A percentile compares a stretch with the other conserved stretches of the same genome.
phyloP scores from a whole-genome alignment of 805 yeast species.

The Wickerhamomyces ciferrii region DNA sequence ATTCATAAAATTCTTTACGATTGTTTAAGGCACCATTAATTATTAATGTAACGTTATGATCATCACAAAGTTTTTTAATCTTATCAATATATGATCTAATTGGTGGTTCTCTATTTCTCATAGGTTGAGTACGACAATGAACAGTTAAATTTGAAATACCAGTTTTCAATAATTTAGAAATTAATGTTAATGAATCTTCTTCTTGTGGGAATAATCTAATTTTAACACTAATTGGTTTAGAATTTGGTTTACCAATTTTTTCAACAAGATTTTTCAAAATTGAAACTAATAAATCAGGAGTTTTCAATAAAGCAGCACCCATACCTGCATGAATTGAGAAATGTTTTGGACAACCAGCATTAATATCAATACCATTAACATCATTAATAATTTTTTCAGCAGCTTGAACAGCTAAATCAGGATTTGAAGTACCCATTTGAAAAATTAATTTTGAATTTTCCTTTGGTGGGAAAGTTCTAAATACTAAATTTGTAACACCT shows the following conservation, averaged over 20 bases:
- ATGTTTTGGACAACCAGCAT: slow-evolving; percentile 97
- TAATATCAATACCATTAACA: slow-evolving; percentile 89
- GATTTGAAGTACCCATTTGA: slow-evolving; percentile 85
- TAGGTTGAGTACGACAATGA: slow-evolving; percentile 84
- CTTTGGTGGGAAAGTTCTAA: slow-evolving; percentile 61
- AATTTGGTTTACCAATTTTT: slow-evolving; percentile 72
- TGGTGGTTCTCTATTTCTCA: slow-evolving; percentile 86
- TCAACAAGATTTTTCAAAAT: slow-evolving; percentile 67
- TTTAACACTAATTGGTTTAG: slow-evolving; percentile 85
- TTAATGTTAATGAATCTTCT: slow-evolving; percentile 55
- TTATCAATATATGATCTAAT: slow-evolving; percentile 62
- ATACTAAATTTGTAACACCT: slow-evolving; percentile 52
- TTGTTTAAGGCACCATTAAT: slow-evolving; percentile 75
- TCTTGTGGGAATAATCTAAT: slow-evolving; percentile 70
- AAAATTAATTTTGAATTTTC: slow-evolving; percentile 73
- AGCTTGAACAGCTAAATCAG: slow-evolving; percentile 84
- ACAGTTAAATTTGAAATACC: slow-evolving; percentile 85
- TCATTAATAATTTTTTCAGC: slow-evolving; percentile 76
- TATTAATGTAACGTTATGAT: slow-evolving; percentile 61
- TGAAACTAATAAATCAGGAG: slow-evolving; percentile 72
- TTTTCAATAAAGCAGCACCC: slow-evolving; percentile 89
- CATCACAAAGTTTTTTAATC: slow-evolving; percentile 56
- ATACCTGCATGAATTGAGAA: slow-evolving; percentile 92
- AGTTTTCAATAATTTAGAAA: slow-evolving; percentile 55
- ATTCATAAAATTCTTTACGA: slow-evolving; percentile 43